Percentiles rank a stretch among this genome's conserved stretches.
These are phyloP conservation scores for Arabidopsis arenosa DNA, from an alignment of 345 rosid species.

Conservation along the genomic window DNA sequence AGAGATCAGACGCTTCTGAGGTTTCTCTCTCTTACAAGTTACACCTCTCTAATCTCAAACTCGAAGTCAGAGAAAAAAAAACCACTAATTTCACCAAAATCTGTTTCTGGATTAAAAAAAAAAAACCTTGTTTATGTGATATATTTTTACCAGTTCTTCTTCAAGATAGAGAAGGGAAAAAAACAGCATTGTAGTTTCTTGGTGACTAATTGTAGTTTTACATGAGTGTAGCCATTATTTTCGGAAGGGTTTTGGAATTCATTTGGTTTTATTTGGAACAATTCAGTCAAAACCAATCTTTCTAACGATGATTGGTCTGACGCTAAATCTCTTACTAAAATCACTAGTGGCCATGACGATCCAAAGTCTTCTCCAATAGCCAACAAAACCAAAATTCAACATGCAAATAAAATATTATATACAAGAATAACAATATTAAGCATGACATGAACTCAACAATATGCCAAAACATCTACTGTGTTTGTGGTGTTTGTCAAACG, in stretches of 20 bases:
- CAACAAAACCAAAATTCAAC: too few species aligned
- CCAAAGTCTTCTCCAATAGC: too few species aligned
- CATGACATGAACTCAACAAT: too few species aligned
- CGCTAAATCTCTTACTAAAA: too few species aligned
- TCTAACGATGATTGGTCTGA: too few species aligned
- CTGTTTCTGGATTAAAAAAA: neutral
- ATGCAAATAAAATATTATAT: too few species aligned
- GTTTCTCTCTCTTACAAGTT: neutral
- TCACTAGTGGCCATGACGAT: too few species aligned
- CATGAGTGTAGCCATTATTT: neutral
- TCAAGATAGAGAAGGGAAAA: constrained; percentile 3
- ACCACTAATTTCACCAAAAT: neutral
- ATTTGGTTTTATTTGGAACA: too few species aligned
- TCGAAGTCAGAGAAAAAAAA: constrained; percentile 12
- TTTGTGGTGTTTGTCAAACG: constrained; percentile 8
- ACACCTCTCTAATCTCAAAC: constrained; percentile 11
- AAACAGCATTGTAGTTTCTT: constrained; percentile 1
- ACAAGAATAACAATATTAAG: too few species aligned
- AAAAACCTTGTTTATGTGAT: neutral
- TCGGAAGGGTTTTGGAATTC: neutral
- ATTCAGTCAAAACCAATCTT: too few species aligned
- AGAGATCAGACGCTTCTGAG: constrained; percentile 76
- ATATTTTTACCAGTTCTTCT: neutral
- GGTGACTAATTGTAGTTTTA: constrained; percentile 11
- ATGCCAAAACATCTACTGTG: too few species aligned